Evolutionary conservation across 495 filamentous ascomycete genomes (phyloP).

Genomic region (Trichoderma virens): DNA sequence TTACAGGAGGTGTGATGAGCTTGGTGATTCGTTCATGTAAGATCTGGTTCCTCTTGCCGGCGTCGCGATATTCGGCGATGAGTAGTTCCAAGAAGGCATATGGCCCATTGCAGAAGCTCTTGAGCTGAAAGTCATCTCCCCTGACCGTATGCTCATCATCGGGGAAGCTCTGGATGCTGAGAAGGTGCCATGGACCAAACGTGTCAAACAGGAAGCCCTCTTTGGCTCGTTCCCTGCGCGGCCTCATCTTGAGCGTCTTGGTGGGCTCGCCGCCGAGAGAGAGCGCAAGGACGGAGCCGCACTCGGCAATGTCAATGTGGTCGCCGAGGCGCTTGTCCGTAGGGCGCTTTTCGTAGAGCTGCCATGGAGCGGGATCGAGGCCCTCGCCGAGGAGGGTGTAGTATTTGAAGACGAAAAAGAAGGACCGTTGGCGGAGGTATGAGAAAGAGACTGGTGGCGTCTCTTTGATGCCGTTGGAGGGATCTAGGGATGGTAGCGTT

Average conservation of each 20-base stretch:
- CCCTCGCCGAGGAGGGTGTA: constrained; percentile 42
- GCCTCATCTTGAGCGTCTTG: constrained; percentile 25
- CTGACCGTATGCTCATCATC: constrained; percentile 42
- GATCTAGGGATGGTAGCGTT: neutral
- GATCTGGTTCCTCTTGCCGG: constrained; percentile 38
- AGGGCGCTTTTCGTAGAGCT: constrained; percentile 26
- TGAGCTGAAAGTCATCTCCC: constrained; percentile 32
- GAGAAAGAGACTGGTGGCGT: constrained; percentile 19
- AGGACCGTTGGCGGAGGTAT: constrained; percentile 31
- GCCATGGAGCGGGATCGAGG: constrained; percentile 42
- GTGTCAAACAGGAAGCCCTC: constrained; percentile 39
- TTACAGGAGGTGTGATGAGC: constrained; percentile 41
- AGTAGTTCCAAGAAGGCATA: constrained; percentile 46
- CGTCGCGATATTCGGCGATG: constrained; percentile 43
- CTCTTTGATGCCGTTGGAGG: neutral
- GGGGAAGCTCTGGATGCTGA: constrained; percentile 44
- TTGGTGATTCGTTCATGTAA: constrained; percentile 40
- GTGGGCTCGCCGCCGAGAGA: constrained; percentile 33
- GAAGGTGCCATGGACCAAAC: constrained; percentile 44
- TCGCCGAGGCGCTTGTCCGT: constrained; percentile 29
- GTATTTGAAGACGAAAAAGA: constrained; percentile 50
- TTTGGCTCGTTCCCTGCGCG: constrained; percentile 23
- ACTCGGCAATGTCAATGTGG: constrained; percentile 44
- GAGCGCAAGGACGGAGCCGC: constrained; percentile 42
- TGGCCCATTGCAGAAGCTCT: constrained; percentile 43